Percentiles rank a stretch among this genome's conserved stretches.
Conservation (phyloP, 768 basidiomycete species). For the Boletus sp. region DNA sequence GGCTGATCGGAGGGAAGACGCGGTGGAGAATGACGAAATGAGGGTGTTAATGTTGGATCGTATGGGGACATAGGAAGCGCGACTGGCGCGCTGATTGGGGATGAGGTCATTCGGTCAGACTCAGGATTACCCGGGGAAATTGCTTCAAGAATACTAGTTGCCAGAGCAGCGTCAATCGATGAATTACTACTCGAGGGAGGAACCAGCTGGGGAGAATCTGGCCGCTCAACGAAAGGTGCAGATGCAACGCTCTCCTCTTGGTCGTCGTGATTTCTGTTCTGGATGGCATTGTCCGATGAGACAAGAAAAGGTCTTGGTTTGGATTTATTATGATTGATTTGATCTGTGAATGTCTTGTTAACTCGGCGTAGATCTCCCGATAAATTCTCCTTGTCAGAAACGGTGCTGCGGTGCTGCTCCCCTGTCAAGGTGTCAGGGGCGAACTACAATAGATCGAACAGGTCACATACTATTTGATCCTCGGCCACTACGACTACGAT, state of each 20-base stretch:
- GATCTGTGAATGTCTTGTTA: constrained; percentile 25
- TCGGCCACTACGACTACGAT: constrained; percentile 58
- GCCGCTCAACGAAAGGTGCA: constrained; percentile 26
- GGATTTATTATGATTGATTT: constrained; percentile 14
- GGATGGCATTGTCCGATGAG: constrained; percentile 12
- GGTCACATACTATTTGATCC: constrained; percentile 58
- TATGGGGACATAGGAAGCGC: constrained; percentile 68
- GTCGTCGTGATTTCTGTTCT: constrained; percentile 11
- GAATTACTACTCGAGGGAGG: constrained; percentile 12
- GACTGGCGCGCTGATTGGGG: constrained; percentile 27
- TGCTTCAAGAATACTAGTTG: neutral
- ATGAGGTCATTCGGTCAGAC: constrained; percentile 13
- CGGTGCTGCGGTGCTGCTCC: constrained; percentile 56
- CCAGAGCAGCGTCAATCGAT: neutral
- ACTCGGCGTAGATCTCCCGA: constrained; percentile 30
- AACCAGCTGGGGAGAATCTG: constrained; percentile 23
- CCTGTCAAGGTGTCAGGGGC: constrained; percentile 39
- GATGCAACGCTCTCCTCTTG: constrained; percentile 18
- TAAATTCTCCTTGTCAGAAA: constrained; percentile 35
- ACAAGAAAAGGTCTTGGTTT: constrained; percentile 24
- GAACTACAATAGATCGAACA: constrained; percentile 2
- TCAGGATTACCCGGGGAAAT: neutral
- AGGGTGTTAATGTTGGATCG: constrained; percentile 69
- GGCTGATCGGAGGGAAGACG: constrained; percentile 77
- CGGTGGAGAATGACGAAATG: constrained; percentile 75